Evolutionary conservation across 345 rosid genomes (phyloP), one percentile per base, ranked within the genome.

Genomic region (Pistacia vera): DNA sequence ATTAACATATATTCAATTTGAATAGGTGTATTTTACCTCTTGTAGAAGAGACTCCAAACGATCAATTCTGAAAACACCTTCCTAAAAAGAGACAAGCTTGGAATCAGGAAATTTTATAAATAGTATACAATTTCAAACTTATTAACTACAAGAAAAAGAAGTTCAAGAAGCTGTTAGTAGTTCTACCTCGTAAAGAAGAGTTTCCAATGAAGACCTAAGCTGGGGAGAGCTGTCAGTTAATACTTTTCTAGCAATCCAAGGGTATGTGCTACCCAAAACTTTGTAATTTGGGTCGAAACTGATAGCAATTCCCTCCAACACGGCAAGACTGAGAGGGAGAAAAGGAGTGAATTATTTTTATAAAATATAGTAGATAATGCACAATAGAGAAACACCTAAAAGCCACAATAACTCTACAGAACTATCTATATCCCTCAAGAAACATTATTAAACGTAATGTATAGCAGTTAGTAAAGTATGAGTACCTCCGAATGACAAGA

Each of bases 201-300:
- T 72, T 72, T 79, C 89, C 77, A 95, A 83, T 79, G 98, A 90
- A 61, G 91, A 83, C 83, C 83, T 90, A 77, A 93, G 87, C 81
- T 93, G 88, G 0, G 97, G 97, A 76, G 98, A 95, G 85, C 92
- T 84, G 74, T 95, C 94, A 63, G 94, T 91, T 71, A 95, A 81
- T 46, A 95, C 89, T 84, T 95, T 95, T 81, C 86, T 91, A 36
- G 98, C 97, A 80, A 95, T 95, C 97, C 97, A 95, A n/a, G 98
- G 98, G 79, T 93, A 95, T 66, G 98, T 93, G 79, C 97, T 91
- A 20, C 98, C 94, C 85, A 95, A 80, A 71, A 95, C 98, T 83
- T 95, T 95, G 90, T 95, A 95, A 74, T 89, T 85, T 78, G 97
- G 97, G 80, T 88, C 81, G 73, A 78, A 81, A 83, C 90, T 81